Percentiles rank a stretch among this genome's conserved stretches.
These are phyloP conservation scores for Tulasnella sp. DNA, from an alignment of 768 basidiomycete species.

Conservation along the genomic window DNA sequence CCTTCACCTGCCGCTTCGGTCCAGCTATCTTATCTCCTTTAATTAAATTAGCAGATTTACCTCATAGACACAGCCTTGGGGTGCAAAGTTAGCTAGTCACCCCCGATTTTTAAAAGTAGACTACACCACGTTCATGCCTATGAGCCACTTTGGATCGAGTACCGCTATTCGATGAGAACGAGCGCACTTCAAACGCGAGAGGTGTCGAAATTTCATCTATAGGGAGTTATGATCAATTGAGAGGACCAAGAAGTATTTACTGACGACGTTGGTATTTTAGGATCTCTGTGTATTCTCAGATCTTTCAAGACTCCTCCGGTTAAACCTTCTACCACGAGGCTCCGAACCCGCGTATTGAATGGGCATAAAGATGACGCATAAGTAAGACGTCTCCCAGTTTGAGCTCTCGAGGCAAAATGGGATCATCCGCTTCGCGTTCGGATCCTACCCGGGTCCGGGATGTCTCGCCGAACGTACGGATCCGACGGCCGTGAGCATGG, in stretches of 20 bases:
- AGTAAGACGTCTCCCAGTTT: too few species aligned
- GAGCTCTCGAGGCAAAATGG: too few species aligned
- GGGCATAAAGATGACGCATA: too few species aligned
- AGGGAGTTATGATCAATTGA: background rate
- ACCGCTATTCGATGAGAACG: background rate
- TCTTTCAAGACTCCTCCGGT: too few species aligned
- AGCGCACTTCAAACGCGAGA: background rate
- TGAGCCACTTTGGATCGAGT: background rate
- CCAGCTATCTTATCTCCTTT: background rate
- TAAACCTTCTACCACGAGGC: too few species aligned
- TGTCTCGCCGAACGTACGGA: too few species aligned
- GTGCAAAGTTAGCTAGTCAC: background rate
- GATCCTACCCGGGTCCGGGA: too few species aligned
- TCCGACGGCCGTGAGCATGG: too few species aligned
- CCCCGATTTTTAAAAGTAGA: background rate
- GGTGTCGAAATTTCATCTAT: background rate
- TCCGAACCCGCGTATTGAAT: too few species aligned
- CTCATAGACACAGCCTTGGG: background rate
- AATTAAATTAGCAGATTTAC: background rate
- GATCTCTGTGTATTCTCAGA: too few species aligned
- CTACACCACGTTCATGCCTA: background rate
- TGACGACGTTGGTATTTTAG: too few species aligned
- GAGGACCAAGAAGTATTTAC: background rate
- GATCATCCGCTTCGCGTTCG: too few species aligned
- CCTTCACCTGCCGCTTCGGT: background rate